Evolutionary conservation across 495 filamentous ascomycete genomes (phyloP).

Genomic region (Penicillium flavigenum): DNA sequence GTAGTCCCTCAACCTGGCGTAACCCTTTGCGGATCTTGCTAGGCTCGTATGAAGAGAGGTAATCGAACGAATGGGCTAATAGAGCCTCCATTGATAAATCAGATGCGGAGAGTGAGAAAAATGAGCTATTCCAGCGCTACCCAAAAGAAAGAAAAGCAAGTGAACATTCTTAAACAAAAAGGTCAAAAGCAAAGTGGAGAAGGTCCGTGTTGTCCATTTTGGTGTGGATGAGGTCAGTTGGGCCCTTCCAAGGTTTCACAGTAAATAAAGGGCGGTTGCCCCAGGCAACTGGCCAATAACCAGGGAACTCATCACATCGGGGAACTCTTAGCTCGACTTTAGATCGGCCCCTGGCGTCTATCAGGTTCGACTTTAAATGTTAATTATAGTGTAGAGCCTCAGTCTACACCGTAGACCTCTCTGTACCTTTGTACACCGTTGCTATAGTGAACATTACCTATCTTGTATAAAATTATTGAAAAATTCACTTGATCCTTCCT

Average conservation of each 20-base stretch:
- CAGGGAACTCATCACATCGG: conserved; percentile 11
- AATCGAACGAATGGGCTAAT: conserved; percentile 90
- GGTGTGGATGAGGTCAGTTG: conserved; percentile 28
- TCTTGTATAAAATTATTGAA: not conserved
- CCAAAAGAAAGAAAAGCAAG: conserved; percentile 13
- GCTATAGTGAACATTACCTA: conserved; percentile 7
- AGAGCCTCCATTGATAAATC: conserved; percentile 75
- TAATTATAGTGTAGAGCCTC: conserved; percentile 9
- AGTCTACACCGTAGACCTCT: not conserved
- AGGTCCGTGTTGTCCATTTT: conserved; percentile 20
- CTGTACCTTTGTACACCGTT: not conserved
- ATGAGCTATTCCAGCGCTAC: conserved; percentile 3
- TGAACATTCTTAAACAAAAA: conserved; percentile 11
- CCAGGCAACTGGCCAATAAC: conserved; percentile 23
- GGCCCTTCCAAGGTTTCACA: not conserved
- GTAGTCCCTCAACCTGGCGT: conserved; percentile 90
- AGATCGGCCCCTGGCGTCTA: conserved; percentile 16
- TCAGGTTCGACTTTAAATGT: conserved; percentile 11
- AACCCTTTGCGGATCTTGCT: conserved; percentile 89
- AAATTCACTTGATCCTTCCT: not conserved
- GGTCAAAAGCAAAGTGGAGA: conserved; percentile 3
- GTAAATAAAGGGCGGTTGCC: conserved; percentile 28
- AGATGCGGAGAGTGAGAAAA: conserved; percentile 15
- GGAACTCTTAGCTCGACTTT: conserved; percentile 9
- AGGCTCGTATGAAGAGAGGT: conserved; percentile 89